phyloP scores from a whole-genome alignment of 1,284 basidiomycete species.

The Ustilago tritici region DNA sequence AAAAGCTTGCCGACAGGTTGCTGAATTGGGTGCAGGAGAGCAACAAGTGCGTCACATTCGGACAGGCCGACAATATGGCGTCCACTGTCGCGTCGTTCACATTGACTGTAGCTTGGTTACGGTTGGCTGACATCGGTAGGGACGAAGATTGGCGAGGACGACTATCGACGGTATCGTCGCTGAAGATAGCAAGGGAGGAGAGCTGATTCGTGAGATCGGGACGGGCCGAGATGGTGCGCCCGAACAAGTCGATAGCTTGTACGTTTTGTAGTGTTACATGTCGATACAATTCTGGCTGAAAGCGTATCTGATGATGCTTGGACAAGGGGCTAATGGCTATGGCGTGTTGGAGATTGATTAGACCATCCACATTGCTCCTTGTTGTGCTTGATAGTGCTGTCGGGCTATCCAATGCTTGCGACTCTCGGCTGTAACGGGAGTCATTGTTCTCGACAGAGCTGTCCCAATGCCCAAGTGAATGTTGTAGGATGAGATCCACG shows the following conservation, averaged over 20 bases:
- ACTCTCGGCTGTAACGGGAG: background rate
- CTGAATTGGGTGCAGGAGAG: conserved; percentile 21
- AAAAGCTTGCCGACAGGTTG: conserved; percentile 18
- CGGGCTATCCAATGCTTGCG: conserved; percentile 1
- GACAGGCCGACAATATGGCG: conserved; percentile 25
- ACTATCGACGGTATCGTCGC: background rate
- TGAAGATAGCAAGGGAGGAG: conserved; percentile 21
- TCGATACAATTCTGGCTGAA: conserved; percentile 32
- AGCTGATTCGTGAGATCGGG: conserved; percentile 16
- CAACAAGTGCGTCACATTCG: conserved; percentile 36
- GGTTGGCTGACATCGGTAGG: background rate
- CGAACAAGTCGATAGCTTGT: conserved; percentile 1
- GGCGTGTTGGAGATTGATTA: conserved; percentile 13
- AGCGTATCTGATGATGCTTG: conserved; percentile 16
- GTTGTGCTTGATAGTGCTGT: background rate
- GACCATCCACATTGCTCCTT: background rate
- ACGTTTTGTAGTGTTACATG: conserved; percentile 18
- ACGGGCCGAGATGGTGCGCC: conserved; percentile 13
- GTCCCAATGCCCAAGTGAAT: conserved; percentile 9
- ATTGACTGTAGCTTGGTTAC: background rate
- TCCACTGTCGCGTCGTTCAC: conserved; percentile 13
- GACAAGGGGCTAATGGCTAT: conserved; percentile 19
- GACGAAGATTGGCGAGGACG: background rate
- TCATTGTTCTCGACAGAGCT: background rate
- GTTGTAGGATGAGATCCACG: conserved; percentile 41